phyloP scores from a whole-genome alignment of 2,329 filamentous ascomycete species.

The Talaromyces pinophilus region DNA sequence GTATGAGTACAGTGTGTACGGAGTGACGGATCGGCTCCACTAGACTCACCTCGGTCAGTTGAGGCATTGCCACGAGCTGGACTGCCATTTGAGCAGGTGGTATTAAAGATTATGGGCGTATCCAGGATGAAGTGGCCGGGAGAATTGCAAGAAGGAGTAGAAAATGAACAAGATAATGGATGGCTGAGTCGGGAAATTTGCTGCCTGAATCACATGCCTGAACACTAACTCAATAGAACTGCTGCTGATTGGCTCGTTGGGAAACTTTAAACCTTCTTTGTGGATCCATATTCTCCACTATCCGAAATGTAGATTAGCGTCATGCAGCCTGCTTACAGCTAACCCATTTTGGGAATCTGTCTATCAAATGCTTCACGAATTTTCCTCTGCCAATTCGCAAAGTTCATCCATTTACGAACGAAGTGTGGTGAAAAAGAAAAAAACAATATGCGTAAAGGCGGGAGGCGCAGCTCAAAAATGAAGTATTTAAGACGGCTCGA shows the following conservation, averaged over 20 bases:
- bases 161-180: neutral
- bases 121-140: neutral
- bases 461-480: neutral
- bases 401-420: neutral
- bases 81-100: conserved; percentile 27
- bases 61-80: conserved; percentile 38
- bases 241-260: neutral
- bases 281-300: neutral
- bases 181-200: neutral
- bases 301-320: neutral
- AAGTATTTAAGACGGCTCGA: neutral
- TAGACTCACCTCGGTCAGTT: conserved; percentile 43
- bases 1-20: conserved; percentile 32
- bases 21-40: conserved; percentile 2
- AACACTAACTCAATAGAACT: neutral
- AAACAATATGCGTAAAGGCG: neutral
- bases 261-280: neutral
- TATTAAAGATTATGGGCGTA: conserved; percentile 7
- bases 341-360: neutral
- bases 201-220: conserved; percentile 4
- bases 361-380: neutral
- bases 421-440: neutral
- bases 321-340: conserved; percentile 21
- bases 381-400: neutral
- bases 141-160: neutral